These are phyloP conservation scores for Gossypium australe DNA, from an alignment of 345 rosid genomes.

Conservation along the genomic window DNA sequence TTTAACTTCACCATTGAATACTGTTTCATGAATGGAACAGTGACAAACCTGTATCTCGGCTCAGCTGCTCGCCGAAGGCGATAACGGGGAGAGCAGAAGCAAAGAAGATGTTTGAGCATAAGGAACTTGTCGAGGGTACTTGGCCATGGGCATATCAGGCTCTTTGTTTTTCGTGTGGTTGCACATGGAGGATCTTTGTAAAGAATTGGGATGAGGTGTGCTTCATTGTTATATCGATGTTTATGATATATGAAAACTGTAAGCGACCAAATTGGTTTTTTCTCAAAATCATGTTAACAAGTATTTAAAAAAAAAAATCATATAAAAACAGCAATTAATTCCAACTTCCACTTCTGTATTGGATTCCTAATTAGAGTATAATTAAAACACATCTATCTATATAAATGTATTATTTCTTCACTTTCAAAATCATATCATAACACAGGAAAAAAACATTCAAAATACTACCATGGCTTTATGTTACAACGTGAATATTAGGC, in stretches of 20 bases:
- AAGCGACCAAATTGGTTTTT: not conserved
- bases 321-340: no score
- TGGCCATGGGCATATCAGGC: slow-evolving; percentile 84
- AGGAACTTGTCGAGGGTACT: slow-evolving; percentile 47
- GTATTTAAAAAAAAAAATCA: no score
- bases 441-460: no score
- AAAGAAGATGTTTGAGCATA: slow-evolving; percentile 65
- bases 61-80: slow-evolving; percentile 79
- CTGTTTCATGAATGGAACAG: slow-evolving; percentile 1
- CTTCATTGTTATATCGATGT: not conserved
- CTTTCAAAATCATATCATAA: no score
- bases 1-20: not conserved
- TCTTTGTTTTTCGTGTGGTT: slow-evolving; percentile 81
- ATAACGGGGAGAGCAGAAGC: slow-evolving; percentile 81
- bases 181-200: not conserved
- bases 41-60: slow-evolving; percentile 58
- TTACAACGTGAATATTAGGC: not conserved
- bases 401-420: no score
- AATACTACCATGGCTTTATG: not conserved
- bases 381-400: no score
- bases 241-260: not conserved
- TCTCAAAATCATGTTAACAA: no score
- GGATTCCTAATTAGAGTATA: no score
- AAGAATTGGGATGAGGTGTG: not conserved
- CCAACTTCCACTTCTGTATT: no score